Conservation (phyloP, 2,329 filamentous ascomycete species). For the Corinectria fuckeliana region DNA sequence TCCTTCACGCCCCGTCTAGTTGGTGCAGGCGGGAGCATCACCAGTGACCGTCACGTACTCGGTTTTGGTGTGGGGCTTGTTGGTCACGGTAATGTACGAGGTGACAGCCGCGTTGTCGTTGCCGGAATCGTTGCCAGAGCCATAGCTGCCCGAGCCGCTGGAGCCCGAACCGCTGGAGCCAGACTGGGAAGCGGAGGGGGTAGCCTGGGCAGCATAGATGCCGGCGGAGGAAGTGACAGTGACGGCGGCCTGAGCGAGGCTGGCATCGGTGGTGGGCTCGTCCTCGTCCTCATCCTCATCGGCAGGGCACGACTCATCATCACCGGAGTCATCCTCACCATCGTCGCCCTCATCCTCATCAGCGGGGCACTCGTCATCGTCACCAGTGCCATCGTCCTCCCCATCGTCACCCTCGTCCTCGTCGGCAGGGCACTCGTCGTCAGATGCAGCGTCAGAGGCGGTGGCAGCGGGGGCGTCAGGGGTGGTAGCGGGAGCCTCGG, state of each 20-base stretch:
- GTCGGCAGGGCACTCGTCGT: conserved; percentile 25
- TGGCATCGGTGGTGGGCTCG: background rate
- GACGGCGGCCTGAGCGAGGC: background rate
- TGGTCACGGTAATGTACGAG: conserved; percentile 25
- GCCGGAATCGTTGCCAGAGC: background rate
- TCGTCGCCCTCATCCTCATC: conserved; percentile 25
- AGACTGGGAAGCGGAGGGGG: conserved; percentile 2
- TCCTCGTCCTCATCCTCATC: conserved; percentile 10
- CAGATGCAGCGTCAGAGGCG: conserved; percentile 9
- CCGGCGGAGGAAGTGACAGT: background rate
- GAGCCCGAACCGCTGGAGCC: conserved; percentile 2
- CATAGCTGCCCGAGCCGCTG: background rate
- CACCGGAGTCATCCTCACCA: conserved; percentile 17
- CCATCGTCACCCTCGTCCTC: conserved; percentile 12
- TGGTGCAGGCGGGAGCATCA: conserved; percentile 23
- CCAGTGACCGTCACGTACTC: conserved; percentile 28
- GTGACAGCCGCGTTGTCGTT: conserved; percentile 10
- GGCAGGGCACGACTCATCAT: conserved; percentile 5
- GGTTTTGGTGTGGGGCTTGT: conserved; percentile 12
- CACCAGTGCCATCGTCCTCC: conserved; percentile 15
- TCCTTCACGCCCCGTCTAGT: background rate
- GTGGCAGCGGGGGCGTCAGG: conserved; percentile 12
- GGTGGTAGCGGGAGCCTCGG: conserved; percentile 1
- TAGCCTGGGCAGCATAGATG: background rate
- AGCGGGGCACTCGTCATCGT: conserved; percentile 30